Base-by-base conservation (phyloP, 768 basidiomycete species). In the Podaxis sp. region DNA sequence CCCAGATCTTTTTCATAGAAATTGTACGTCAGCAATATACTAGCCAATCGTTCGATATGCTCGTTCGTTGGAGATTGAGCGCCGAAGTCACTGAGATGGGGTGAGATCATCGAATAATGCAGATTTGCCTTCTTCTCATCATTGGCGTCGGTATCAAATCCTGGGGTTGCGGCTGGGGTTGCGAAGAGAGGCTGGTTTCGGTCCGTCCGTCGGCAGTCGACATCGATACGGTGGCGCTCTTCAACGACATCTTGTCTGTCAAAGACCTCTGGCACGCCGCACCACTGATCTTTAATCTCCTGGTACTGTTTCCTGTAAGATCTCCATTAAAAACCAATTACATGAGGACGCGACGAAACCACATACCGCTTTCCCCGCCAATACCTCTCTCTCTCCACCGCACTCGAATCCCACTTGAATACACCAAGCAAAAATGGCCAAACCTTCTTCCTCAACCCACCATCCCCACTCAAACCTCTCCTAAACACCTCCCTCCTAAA, bases 141-240 rank as follows among this genome's bases (percentile, higher is more conserved):
- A 52, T 84, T 81, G 30, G 72, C 62, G 30, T 75, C 67, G 1
- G 77, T 73, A 28, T 75, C 74, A 13, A 28, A 36, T 13, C 46
- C 53, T 37, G 71, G 67, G 24, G 73, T 74, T 67, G 73, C 60
- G 41, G 73, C 71, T 15, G 77, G 75, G 26, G 77, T 79, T 2
- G 89, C 84, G 69, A 97, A 99, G 59, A 98, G 81, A 4, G 93
- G 88, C 67, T 99, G 96, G n/a, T 83, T 90, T 40, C 97, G 84
- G 74, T 99, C 97, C 22, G 97, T 99, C 28, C 97, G 85, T 62
- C 96, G 88, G 69, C 97, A 99, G 71, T 99, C 97, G 61, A 99
- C 97, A 70, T 99, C 93, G 68, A 95, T 94, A 26, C 93, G 86
- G 75, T 95, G 93, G n/a, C 91, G 86, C 72, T 95, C 93, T 88